phyloP scores from a whole-genome alignment of 78 protist genomes.

The Protostelium mycophagum region DNA sequence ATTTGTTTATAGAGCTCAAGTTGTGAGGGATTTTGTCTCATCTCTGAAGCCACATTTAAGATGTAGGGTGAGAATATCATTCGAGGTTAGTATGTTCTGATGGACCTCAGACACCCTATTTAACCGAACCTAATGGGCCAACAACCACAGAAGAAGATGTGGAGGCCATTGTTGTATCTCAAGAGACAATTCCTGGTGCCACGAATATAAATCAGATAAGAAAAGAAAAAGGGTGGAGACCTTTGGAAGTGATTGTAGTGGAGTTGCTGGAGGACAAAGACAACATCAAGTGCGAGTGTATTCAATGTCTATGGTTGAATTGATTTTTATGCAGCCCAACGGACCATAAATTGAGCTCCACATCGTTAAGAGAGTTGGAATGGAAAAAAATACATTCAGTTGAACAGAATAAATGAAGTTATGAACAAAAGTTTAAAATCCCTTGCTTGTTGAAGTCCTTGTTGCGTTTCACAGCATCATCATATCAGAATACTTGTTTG shows the following conservation, averaged over 20 bases:
- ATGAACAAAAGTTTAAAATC: background rate
- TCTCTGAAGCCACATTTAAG: background rate
- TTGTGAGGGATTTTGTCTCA: background rate
- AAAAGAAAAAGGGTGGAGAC: background rate
- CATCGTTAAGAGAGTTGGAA: background rate
- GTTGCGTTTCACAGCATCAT: no score
- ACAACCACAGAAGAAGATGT: constrained; percentile 6
- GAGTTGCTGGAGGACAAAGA: background rate
- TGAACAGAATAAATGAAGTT: background rate
- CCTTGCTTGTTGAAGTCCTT: no score
- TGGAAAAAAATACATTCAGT: background rate
- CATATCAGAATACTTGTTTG: no score
- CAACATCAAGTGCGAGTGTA: background rate
- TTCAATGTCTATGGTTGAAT: background rate
- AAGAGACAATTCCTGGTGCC: constrained; percentile 5
- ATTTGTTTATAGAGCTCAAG: background rate
- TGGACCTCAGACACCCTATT: background rate
- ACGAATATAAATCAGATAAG: constrained; percentile 5
- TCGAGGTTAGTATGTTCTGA: background rate
- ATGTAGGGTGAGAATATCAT: background rate
- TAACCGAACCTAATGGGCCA: constrained; percentile 23
- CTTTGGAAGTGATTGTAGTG: background rate
- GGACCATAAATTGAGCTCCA: background rate
- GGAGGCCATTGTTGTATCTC: constrained; percentile 21
- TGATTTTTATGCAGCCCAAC: background rate